Base-by-base conservation (phyloP, 192 early-diverging fungal genomes). In the Coemansia javaensis region DNA sequence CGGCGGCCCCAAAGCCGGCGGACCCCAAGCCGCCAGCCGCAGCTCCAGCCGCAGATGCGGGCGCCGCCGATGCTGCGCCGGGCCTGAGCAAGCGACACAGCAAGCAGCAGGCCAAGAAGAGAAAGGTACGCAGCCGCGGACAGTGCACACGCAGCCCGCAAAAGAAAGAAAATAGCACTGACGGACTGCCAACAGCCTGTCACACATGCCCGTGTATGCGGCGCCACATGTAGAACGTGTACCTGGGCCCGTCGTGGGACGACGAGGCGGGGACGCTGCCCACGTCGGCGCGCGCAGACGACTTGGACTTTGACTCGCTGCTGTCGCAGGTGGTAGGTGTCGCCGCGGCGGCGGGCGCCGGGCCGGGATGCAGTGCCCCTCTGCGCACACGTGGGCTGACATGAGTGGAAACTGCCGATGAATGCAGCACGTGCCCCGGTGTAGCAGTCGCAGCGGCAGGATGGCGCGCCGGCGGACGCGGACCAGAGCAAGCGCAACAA, bases 161-260 rank as follows among this genome's bases (percentile, higher is more conserved):
- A n/a, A 18, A 39, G 17, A 39, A 6, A 6, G 36, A 7, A 37
- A 14, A 37, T 11, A 7, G 20, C 36, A 37, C 35, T n/a, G n/a
- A 39, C 31, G 22, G 15, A 11, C 13, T 28, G 24, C 9, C 8
- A 16, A n/a, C 8, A 22, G 5, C 18, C 20, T 17, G 4, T 18
- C 20, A 1, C 5, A 45, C n/a, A 17, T 32, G 30, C 34, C 23
- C n/a, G 12, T 37, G 24, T 6, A 5, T 47, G 23, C 10, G 15
- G 21, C 21, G 1, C 9, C 14, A 5, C 7, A 10, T 47, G 23
- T 72, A 72, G 68, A 45, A 44, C 17, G 36, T 59, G 10, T 72
- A 64, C 17, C 39, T 64, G 24, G 63, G 69, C n/a, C 69, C 69
- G 10, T 73, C 53, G 10, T 73, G 69, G 69, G 69, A 73, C 15